Base-by-base conservation (phyloP, 2,329 filamentous ascomycete genomes). In the Xylaria sp. region DNA sequence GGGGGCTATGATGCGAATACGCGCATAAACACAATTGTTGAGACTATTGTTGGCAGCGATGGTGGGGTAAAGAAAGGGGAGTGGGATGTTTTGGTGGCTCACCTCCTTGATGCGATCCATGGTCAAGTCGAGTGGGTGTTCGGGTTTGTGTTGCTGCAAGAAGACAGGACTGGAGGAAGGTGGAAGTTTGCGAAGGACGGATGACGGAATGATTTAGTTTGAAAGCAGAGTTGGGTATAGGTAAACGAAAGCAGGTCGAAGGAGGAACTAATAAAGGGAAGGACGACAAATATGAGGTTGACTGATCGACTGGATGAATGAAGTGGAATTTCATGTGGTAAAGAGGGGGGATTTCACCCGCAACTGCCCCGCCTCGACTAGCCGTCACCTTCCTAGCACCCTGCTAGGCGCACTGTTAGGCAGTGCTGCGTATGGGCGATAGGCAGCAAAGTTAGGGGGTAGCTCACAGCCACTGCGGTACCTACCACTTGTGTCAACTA, bases 31-130 rank as follows among this genome's bases (percentile, higher is more conserved):
- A 36, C 17, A 12, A 30, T 45, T 54, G 47, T 32, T 24, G 55
- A 36, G 58, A 51, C 51, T 32, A 32, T 55, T 56, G 73, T 48
- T 75, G 61, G 72, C 68, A 70, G 72, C 68, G 70, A 75, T 79
- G 74, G 76, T 78, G 78, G 75, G 76, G 77, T 77, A 77, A 73
- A 72, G 70, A 68, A 71, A 68, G 69, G 71, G 66, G 70, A 70
- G 48, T 32, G 67, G 65, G 60, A 65, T 67, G 69, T 55, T 27
- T 27, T 61, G 64, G 69, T 34, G 87, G 68, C 91, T 86, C 83
- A 94, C 92, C 88, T 94, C 91, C 90, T 93, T 94, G 82, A 96
- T 94, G 83, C 91, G 92, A 83, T 96, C 93, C 93, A 95, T 95
- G 79, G 79, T 87, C 81, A 57, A 54, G 50, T 69, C 65, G 59